Percentiles rank a stretch among this genome's conserved stretches.
Conservation (phyloP, 192 early-diverging fungal species). For the Phycomyces blakesleeanus region DNA sequence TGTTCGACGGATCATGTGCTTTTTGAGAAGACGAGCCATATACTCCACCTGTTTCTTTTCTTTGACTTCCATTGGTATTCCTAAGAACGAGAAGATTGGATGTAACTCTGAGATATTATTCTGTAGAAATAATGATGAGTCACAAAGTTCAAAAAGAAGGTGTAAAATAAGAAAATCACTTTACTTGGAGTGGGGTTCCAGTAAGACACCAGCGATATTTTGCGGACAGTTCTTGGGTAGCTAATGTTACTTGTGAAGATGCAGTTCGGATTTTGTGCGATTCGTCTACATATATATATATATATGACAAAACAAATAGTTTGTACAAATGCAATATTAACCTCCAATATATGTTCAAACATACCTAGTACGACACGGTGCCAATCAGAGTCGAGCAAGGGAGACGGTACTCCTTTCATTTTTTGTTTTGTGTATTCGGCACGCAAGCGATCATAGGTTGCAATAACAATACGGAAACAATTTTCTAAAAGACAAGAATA, state of each 20-base stretch:
- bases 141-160: too few species aligned
- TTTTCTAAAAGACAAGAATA: neutral
- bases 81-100: constrained; percentile 15
- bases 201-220: constrained; percentile 24
- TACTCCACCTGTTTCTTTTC: constrained; percentile 2
- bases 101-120: constrained; percentile 19
- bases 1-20: constrained; percentile 22
- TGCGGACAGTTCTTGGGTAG: constrained; percentile 3
- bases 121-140: too few species aligned
- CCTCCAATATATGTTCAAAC: neutral
- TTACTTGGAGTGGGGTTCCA: constrained; percentile 28
- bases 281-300: constrained; percentile 12
- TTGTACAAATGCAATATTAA: neutral
- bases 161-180: neutral
- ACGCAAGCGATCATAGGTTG: constrained; percentile 23
- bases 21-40: constrained; percentile 5
- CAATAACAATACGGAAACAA: constrained; percentile 20
- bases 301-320: neutral
- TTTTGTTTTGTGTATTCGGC: constrained; percentile 9
- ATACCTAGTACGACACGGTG: constrained; percentile 15
- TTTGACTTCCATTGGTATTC: neutral
- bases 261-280: constrained; percentile 12
- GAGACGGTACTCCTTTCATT: neutral
- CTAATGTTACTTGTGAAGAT: neutral
- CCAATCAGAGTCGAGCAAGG: constrained; percentile 21